Evolutionary conservation across 192 early-diverging fungal genomes (phyloP), one percentile per base, ranked within the genome.

Genomic region (Umbelopsis sp.): DNA sequence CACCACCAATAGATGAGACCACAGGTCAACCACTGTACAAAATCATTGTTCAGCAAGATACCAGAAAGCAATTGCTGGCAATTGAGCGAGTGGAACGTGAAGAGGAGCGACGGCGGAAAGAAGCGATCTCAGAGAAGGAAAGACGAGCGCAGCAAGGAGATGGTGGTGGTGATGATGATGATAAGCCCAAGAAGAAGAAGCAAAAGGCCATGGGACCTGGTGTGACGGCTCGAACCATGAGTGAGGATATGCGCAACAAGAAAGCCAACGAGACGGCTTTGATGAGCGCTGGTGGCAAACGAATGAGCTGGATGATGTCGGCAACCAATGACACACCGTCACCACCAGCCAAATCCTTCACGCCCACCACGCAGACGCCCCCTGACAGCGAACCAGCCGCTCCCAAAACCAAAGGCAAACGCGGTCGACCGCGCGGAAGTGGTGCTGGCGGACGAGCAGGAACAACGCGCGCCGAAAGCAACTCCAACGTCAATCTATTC

Each of bases 11-110:
- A 30, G 78, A 86, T 49, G 66, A 49, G 16, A 72, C 72, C 45
- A 80, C 80, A 1, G 81, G 87, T 2, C 81, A 84, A n/a, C 84
- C 91, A 13, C 74, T 90, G 37, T 93, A 90, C 77, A 89, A 88
- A 68, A 85, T 92, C 47, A 80, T 81, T 4, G 80, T 90, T 12
- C 83, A 84, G 48, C 82, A 87, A 74, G 91, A 93, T 65, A 86
- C 88, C 20, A 86, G 86, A 70, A 84, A 85, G 45, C 92, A 93
- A 75, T 79, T 93, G 25, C 65, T 84, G 49, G 89, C 88, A 15
- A 80, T 93, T 47, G 90, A 92, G 74, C 86, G 87, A 64, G 86
- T 88, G 16, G 90, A 90, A 51, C 79, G 85, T 41, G 81, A 90
- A 71, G 79, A 84, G 68, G 91, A 93, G 68, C 82, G 87, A 11